Conservation (phyloP, 805 yeast species). For the Barnettozyma pratensis region DNA sequence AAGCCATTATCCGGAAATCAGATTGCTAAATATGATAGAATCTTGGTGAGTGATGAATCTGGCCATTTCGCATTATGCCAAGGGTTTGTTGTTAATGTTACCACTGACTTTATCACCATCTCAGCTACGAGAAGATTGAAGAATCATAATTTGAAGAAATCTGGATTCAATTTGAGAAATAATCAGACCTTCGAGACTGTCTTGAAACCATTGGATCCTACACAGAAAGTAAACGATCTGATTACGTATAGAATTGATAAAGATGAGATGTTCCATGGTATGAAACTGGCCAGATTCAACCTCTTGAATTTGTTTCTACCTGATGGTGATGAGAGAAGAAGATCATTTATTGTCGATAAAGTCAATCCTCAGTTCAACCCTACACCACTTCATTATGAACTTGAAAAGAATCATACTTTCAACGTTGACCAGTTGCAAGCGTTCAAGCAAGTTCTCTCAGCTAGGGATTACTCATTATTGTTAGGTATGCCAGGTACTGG, state of each 20-base stretch:
- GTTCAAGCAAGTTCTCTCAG: slow-evolving; percentile 53
- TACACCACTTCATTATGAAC: slow-evolving; percentile 20
- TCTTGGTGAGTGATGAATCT: slow-evolving; percentile 71
- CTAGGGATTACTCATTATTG: slow-evolving; percentile 73
- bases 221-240: slow-evolving; percentile 5
- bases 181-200: slow-evolving; percentile 53
- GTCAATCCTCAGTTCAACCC: slow-evolving; percentile 25
- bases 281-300: slow-evolving; percentile 74
- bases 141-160: slow-evolving; percentile 26
- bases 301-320: slow-evolving; percentile 59
- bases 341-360: slow-evolving; percentile 31
- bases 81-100: slow-evolving; percentile 49
- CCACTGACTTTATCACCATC: slow-evolving; percentile 40
- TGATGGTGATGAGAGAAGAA: slow-evolving; percentile 31
- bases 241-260: slow-evolving; percentile 64
- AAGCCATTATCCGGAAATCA: slow-evolving; percentile 36
- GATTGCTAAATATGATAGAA: slow-evolving; percentile 51
- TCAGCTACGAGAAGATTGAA: slow-evolving; percentile 50
- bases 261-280: slow-evolving; percentile 70
- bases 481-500: slow-evolving; percentile 99
- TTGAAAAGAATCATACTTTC: slow-evolving; percentile 28
- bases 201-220: slow-evolving; percentile 23
- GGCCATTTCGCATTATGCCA: slow-evolving; percentile 73
- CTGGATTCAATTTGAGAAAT: slow-evolving; percentile 36
- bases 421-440: slow-evolving; percentile 74